These are phyloP conservation scores for Diaporthe aspalathi DNA, from an alignment of 2,329 filamentous ascomycete genomes.

Conservation along the genomic window DNA sequence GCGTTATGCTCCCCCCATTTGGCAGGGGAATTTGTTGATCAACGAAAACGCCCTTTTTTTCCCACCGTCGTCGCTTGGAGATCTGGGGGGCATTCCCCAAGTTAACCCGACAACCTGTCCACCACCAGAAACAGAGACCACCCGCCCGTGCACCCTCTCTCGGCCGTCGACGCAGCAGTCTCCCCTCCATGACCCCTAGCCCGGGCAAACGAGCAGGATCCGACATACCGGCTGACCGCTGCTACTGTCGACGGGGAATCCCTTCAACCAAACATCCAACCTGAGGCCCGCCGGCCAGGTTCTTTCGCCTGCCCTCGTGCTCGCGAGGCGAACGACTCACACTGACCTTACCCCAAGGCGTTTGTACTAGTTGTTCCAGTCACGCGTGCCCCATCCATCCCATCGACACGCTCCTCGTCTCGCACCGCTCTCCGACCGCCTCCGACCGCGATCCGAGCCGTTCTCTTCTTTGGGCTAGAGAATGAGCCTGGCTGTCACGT, in stretches of 20 bases:
- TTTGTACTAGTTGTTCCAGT: background rate
- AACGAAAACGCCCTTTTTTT: slow-evolving; percentile 26
- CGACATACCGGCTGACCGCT: background rate
- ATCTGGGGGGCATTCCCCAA: slow-evolving; percentile 29
- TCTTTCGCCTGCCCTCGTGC: background rate
- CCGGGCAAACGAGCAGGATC: background rate
- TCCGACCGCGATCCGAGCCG: slow-evolving; percentile 24
- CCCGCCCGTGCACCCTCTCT: slow-evolving; percentile 27
- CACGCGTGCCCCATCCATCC: background rate
- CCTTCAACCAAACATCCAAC: slow-evolving; percentile 1
- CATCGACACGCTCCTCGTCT: background rate
- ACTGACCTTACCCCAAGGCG: background rate
- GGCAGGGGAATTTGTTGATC: slow-evolving; percentile 33
- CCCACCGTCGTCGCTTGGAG: slow-evolving; percentile 4
- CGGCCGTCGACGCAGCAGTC: slow-evolving; percentile 1
- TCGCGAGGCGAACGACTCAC: slow-evolving; percentile 7
- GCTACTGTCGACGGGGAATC: background rate
- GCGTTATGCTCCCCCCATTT: slow-evolving; percentile 24
- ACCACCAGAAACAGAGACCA: slow-evolving; percentile 14
- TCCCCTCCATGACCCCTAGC: slow-evolving; percentile 19
- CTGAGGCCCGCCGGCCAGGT: slow-evolving; percentile 12
- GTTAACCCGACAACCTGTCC: slow-evolving; percentile 35
- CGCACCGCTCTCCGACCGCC: background rate
- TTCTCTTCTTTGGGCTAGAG: slow-evolving; percentile 30
- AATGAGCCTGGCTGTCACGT: slow-evolving; percentile 37